Evolutionary conservation across 148 eudicot species (phyloP).

Genomic region (Rhododendron ferrugineum): DNA sequence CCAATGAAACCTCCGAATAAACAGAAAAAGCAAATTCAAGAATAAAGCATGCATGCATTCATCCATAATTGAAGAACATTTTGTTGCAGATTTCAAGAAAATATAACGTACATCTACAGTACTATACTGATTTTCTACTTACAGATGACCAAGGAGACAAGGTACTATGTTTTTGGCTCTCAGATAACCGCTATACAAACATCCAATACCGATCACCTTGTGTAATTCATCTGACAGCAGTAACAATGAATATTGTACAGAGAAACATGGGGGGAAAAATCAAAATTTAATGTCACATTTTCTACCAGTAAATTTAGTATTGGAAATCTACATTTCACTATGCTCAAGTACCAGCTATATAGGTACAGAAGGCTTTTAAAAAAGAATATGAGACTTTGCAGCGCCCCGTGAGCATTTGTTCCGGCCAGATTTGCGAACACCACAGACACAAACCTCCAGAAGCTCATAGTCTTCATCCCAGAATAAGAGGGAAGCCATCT

Average conservation of each 20-base stretch:
- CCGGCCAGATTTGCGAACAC: slow-evolving; percentile 51
- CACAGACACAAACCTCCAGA: slow-evolving; percentile 77
- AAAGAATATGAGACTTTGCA: slow-evolving; percentile 60
- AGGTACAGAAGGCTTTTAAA: slow-evolving; percentile 16
- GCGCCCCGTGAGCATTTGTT: slow-evolving; percentile 68
- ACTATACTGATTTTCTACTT: background rate
- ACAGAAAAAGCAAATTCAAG: background rate
- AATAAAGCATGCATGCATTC: background rate
- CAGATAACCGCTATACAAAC: background rate
- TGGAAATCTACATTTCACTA: background rate
- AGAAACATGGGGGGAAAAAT: background rate
- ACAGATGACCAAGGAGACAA: background rate
- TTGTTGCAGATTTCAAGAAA: background rate
- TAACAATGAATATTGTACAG: background rate
- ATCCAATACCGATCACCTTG: slow-evolving; percentile 10
- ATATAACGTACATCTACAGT: background rate
- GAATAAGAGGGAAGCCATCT: slow-evolving; percentile 56
- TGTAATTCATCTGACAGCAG: background rate
- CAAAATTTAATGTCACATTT: background rate
- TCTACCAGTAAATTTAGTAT: background rate
- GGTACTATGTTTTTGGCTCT: background rate
- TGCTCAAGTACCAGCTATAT: background rate
- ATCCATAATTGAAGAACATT: background rate
- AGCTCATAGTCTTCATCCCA: slow-evolving; percentile 91
- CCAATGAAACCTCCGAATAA: background rate